Percentiles rank a stretch among this genome's conserved stretches.
Conservation (phyloP, 208 protist species). For the Histomonas meleagridis region DNA sequence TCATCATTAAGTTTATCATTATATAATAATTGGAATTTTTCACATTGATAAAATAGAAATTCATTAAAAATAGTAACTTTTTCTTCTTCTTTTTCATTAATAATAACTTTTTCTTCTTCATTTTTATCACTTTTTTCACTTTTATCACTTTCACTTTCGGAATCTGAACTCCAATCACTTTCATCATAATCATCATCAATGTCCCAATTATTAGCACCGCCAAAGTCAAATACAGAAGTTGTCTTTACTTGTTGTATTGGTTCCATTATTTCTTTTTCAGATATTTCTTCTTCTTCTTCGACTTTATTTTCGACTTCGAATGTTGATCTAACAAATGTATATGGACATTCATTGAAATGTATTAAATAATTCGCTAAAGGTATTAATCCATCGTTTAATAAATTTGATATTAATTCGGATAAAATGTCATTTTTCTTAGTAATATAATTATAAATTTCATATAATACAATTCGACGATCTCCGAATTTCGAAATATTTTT, state of each 20-base stretch:
- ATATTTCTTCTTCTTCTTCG: background rate
- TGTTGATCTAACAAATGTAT: background rate
- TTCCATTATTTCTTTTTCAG: background rate
- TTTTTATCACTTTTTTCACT: background rate
- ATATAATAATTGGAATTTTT: background rate
- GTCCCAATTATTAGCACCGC: background rate
- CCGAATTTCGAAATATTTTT: background rate
- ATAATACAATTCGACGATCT: background rate
- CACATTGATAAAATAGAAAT: background rate
- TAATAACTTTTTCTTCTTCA: background rate
- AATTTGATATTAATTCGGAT: background rate
- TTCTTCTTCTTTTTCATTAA: background rate
- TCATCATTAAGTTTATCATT: background rate
- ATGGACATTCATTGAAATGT: background rate
- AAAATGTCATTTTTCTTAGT: background rate
- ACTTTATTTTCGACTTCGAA: too few species aligned
- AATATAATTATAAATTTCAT: background rate
- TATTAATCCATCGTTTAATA: background rate
- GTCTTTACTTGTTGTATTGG: too few species aligned
- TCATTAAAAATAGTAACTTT: background rate
- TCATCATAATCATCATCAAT: background rate
- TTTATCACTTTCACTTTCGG: background rate
- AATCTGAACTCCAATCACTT: background rate
- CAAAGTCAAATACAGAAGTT: conserved; percentile 34
- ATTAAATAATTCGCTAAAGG: background rate